Conservation (phyloP, 345 rosid species). For the Euphorbia peplus region DNA sequence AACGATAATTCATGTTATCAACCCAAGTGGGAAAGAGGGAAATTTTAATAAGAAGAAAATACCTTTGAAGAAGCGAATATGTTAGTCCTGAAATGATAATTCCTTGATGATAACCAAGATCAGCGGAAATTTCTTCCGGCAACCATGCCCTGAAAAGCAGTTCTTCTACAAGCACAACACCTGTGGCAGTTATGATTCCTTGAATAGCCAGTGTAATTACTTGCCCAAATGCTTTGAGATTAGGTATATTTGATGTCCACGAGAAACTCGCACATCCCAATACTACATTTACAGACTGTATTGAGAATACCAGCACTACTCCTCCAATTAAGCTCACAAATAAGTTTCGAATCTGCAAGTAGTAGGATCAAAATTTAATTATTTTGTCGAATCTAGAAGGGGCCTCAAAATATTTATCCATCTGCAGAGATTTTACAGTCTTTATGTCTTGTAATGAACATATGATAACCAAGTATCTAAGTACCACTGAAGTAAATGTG, state of each 20-base stretch:
- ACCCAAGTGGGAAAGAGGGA: no score
- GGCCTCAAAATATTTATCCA: background rate
- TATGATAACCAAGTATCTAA: background rate
- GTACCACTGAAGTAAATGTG: background rate
- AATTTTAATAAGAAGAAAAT: background rate
- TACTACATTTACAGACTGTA: slow-evolving; percentile 58
- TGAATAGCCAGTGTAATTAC: slow-evolving; percentile 42
- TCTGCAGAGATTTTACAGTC: background rate
- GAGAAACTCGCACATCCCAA: slow-evolving; percentile 59
- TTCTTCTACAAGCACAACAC: slow-evolving; percentile 77
- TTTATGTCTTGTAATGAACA: background rate
- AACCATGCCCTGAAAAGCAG: slow-evolving; percentile 85
- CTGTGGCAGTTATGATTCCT: slow-evolving; percentile 61
- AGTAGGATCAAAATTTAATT: slow-evolving; percentile 11
- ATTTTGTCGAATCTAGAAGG: slow-evolving; percentile 6
- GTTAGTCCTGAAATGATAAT: slow-evolving; percentile 69
- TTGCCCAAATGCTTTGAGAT: slow-evolving; percentile 43
- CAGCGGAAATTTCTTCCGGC: slow-evolving; percentile 71
- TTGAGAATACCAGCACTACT: slow-evolving; percentile 47
- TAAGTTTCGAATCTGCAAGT: slow-evolving; percentile 55
- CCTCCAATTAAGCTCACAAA: slow-evolving; percentile 67
- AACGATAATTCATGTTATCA: no score
- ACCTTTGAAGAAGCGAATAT: slow-evolving; percentile 79
- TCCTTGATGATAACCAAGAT: slow-evolving; percentile 72
- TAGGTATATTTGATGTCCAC: slow-evolving; percentile 54